phyloP scores from a whole-genome alignment of 106 monocot species.

The Xerophyta viscosa region DNA sequence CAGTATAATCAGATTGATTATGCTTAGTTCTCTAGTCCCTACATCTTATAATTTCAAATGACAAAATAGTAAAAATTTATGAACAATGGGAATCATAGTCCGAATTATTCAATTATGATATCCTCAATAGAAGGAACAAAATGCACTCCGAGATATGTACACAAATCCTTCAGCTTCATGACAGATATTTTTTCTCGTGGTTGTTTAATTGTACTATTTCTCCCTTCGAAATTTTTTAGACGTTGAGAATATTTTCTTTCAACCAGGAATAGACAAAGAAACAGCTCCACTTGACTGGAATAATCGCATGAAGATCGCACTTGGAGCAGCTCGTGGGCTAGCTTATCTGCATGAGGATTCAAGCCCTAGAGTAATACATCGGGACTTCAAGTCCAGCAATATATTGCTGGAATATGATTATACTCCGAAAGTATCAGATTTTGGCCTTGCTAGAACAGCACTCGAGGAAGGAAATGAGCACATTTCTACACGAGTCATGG shows the following conservation, averaged over 20 bases:
- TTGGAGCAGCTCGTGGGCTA: constrained; percentile 88
- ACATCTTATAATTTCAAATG: too few relatives aligned
- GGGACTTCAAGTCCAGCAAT: constrained; percentile 98
- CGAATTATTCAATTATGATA: too few relatives aligned
- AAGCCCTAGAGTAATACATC: constrained; percentile 85
- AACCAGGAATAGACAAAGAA: constrained; percentile 57
- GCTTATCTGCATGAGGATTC: constrained; percentile 97
- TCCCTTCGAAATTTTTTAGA: too few relatives aligned
- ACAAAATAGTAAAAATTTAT: too few relatives aligned
- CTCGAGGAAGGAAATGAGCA: constrained; percentile 70
- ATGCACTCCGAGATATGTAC: too few relatives aligned
- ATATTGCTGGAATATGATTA: constrained; percentile 79
- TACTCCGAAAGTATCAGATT: constrained; percentile 91
- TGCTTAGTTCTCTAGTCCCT: too few relatives aligned
- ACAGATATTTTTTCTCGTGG: too few relatives aligned
- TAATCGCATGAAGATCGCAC: constrained; percentile 73
- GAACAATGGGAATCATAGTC: neutral
- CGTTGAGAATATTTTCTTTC: too few relatives aligned
- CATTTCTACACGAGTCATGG: constrained; percentile 96
- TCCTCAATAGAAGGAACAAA: too few relatives aligned
- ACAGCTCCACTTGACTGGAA: constrained; percentile 71
- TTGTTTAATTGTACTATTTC: too few relatives aligned
- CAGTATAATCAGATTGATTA: too few relatives aligned
- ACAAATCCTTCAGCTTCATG: too few relatives aligned
- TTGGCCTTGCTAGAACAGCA: constrained; percentile 81